These are phyloP conservation scores for Boechera stricta DNA, from an alignment of 345 rosid species.

Conservation along the genomic window DNA sequence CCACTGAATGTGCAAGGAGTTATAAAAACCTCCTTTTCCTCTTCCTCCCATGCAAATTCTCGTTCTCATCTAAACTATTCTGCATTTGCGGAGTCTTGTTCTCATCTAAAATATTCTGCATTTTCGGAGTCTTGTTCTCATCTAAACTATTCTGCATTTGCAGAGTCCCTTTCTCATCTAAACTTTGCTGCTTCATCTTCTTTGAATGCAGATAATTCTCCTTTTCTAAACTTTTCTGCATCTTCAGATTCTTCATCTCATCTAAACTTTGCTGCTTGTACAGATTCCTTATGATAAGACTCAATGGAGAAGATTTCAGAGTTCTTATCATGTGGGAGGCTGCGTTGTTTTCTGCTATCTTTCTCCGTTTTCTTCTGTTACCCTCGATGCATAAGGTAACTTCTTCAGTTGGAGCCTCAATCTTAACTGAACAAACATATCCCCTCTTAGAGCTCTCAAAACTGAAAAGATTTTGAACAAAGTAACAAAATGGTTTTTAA, in stretches of 20 bases:
- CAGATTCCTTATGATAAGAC: background rate
- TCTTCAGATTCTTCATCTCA: too few relatives aligned
- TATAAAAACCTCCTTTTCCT: background rate
- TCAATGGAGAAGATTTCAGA: background rate
- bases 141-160: too few relatives aligned
- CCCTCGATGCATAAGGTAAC: background rate
- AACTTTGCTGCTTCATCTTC: too few relatives aligned
- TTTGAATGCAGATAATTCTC: too few relatives aligned
- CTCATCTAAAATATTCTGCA: too few relatives aligned
- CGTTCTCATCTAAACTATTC: too few relatives aligned
- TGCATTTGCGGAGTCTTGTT: too few relatives aligned
- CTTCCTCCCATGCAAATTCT: background rate
- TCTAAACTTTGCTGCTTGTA: background rate
- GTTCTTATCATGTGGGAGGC: background rate
- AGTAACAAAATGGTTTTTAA: background rate
- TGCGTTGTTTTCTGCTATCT: background rate
- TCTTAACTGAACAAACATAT: background rate
- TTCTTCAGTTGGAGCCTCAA: background rate
- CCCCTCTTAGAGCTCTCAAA: background rate
- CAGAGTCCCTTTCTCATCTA: too few relatives aligned
- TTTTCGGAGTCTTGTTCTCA: too few relatives aligned
- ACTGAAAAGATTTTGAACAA: background rate
- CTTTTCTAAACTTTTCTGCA: too few relatives aligned
- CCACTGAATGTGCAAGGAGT: background rate
- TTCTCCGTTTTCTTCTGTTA: background rate